These are phyloP conservation scores for Oehlia diaphana DNA, from an alignment of 192 early-diverging fungal genomes.

Conservation along the genomic window DNA sequence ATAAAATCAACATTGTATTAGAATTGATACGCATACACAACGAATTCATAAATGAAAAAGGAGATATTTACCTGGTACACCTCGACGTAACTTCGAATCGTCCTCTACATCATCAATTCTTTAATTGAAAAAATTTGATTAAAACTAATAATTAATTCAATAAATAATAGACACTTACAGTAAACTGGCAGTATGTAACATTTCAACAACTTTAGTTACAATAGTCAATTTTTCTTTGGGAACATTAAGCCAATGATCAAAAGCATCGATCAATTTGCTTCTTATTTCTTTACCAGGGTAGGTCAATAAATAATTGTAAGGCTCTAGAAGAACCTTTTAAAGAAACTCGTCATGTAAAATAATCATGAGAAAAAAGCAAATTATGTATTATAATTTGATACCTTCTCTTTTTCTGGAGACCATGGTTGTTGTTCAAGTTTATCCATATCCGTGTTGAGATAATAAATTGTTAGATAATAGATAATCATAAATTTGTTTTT, in stretches of 20 bases:
- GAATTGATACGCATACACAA: neutral
- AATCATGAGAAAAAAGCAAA: neutral
- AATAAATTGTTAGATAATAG: too few relatives aligned
- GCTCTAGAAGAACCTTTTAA: constrained; percentile 84
- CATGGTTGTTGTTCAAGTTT: neutral
- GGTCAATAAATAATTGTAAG: constrained; percentile 82
- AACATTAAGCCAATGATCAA: constrained; percentile 86
- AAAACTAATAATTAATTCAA: neutral
- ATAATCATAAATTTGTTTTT: too few relatives aligned
- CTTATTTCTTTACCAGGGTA: constrained; percentile 95
- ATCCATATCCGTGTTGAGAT: too few relatives aligned
- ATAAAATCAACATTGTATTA: neutral
- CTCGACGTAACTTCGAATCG: constrained; percentile 83
- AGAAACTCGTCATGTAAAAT: neutral
- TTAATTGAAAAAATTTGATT: neutral
- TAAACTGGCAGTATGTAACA: constrained; percentile 93
- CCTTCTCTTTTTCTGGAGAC: constrained; percentile 6
- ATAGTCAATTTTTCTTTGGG: constrained; percentile 61
- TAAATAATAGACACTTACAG: constrained; percentile 55
- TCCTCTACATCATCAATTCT: constrained; percentile 98
- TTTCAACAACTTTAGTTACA: constrained; percentile 84
- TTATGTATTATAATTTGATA: neutral
- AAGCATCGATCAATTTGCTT: constrained; percentile 87
- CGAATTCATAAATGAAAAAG: neutral
- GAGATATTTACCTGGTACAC: constrained; percentile 61